phyloP scores from a whole-genome alignment of 225 moss, liverwort and hornwort genomes.

The Asterella californica region DNA sequence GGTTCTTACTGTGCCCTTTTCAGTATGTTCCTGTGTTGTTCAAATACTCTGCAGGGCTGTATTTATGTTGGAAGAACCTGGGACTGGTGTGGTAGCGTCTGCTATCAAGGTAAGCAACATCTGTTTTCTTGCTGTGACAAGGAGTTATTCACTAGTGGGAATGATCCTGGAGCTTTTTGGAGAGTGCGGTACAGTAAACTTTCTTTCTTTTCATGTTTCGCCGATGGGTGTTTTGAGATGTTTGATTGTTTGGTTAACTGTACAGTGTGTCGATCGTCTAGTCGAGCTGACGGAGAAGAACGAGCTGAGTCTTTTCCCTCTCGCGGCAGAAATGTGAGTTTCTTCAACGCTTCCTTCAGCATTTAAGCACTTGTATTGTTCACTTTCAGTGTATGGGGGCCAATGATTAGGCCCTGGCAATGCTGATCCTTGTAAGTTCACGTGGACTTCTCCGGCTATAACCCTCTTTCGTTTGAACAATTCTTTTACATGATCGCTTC shows the following conservation, averaged over 20 bases:
- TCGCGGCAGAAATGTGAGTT: constrained; percentile 55
- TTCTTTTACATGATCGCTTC: too few relatives aligned
- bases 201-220: not conserved
- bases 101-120: constrained; percentile 52
- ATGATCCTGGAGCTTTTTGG: not conserved
- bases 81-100: constrained; percentile 46
- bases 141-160: not conserved
- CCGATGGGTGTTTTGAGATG: not conserved
- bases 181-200: not conserved
- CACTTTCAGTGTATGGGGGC: not conserved
- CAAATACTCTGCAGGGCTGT: constrained; percentile 53
- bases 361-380: too few relatives aligned
- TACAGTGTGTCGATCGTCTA: constrained; percentile 64
- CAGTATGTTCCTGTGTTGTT: constrained; percentile 34
- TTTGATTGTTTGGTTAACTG: not conserved
- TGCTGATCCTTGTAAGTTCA: not conserved
- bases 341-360: not conserved
- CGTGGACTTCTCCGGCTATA: not conserved
- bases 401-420: not conserved
- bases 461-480: too few relatives aligned
- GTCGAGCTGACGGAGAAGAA: constrained; percentile 67
- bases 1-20: constrained; percentile 39
- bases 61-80: constrained; percentile 57
- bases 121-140: not conserved
- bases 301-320: constrained; percentile 61